These are phyloP conservation scores for Aeschynomene evenia DNA, from an alignment of 306 rosid genomes.

Conservation along the genomic window DNA sequence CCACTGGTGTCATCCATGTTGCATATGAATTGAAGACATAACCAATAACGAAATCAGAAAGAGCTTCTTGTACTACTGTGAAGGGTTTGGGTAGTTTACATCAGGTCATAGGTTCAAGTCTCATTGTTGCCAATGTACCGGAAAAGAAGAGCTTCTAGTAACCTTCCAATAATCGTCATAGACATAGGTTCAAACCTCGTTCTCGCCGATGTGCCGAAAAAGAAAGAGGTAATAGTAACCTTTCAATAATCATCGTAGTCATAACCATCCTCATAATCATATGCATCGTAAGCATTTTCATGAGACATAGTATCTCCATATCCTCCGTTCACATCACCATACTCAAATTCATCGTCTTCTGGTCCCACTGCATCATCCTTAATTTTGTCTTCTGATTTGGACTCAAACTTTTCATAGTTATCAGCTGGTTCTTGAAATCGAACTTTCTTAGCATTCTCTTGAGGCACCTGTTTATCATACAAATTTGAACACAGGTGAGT, in stretches of 20 bases:
- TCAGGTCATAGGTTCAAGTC: too few species aligned
- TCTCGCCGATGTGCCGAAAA: too few species aligned
- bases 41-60: not conserved
- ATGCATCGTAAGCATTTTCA: slow-evolving; percentile 24
- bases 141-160: too few species aligned
- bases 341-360: slow-evolving; percentile 18
- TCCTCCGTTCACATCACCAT: not conserved
- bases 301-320: slow-evolving; percentile 15
- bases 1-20: slow-evolving; percentile 12
- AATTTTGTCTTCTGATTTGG: slow-evolving; percentile 13
- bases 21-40: not conserved
- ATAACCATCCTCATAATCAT: slow-evolving; percentile 23
- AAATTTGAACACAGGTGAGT: not conserved
- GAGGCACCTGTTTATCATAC: slow-evolving; percentile 23
- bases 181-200: too few species aligned
- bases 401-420: slow-evolving; percentile 5
- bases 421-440: slow-evolving; percentile 26
- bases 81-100: too few species aligned
- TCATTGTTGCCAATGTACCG: too few species aligned
- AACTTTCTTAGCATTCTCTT: slow-evolving; percentile 30
- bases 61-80: too few species aligned
- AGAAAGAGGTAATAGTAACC: too few species aligned
- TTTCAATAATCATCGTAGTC: slow-evolving; percentile 24
- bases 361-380: slow-evolving; percentile 12
- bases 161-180: too few species aligned